Conservation (phyloP, 306 rosid species). For the Clitoria ternatea region DNA sequence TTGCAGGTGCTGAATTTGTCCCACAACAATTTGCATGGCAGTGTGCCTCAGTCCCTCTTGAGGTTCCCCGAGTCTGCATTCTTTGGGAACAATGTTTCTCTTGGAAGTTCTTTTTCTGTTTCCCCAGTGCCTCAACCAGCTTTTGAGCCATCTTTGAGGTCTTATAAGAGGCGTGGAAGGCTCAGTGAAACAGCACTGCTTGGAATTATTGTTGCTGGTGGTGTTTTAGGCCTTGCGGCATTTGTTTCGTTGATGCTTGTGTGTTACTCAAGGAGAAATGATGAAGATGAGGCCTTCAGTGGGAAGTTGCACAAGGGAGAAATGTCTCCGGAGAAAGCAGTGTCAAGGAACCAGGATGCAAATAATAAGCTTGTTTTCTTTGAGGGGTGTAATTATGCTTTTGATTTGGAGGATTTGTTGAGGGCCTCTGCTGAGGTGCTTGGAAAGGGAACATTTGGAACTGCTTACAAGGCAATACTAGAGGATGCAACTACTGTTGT, state of each 20-base stretch:
- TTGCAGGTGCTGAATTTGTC: slow-evolving; percentile 54
- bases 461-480: slow-evolving; percentile 42
- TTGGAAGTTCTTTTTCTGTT: slow-evolving; percentile 20
- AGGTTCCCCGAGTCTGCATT: slow-evolving; percentile 65
- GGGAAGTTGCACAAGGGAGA: slow-evolving; percentile 70
- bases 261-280: slow-evolving; percentile 51
- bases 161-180: slow-evolving; percentile 41
- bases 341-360: slow-evolving; percentile 78
- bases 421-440: slow-evolving; percentile 50
- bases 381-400: slow-evolving; percentile 41
- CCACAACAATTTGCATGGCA: slow-evolving; percentile 60
- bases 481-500: slow-evolving; percentile 45
- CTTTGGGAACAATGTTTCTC: slow-evolving; percentile 54
- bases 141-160: slow-evolving; percentile 21
- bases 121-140: slow-evolving; percentile 46
- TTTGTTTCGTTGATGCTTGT: slow-evolving; percentile 52
- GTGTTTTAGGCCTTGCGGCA: slow-evolving; percentile 52
- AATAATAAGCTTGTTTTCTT: slow-evolving; percentile 41
- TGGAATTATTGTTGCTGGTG: slow-evolving; percentile 58
- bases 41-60: slow-evolving; percentile 56
- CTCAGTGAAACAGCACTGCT: slow-evolving; percentile 59
- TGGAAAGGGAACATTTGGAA: slow-evolving; percentile 43
- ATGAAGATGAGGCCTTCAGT: slow-evolving; percentile 40
- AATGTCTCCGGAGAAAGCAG: slow-evolving; percentile 84
- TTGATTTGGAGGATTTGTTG: slow-evolving; percentile 44